phyloP scores from a whole-genome alignment of 2,329 filamentous ascomycete genomes.

The Pseudocercospora eumusae region DNA sequence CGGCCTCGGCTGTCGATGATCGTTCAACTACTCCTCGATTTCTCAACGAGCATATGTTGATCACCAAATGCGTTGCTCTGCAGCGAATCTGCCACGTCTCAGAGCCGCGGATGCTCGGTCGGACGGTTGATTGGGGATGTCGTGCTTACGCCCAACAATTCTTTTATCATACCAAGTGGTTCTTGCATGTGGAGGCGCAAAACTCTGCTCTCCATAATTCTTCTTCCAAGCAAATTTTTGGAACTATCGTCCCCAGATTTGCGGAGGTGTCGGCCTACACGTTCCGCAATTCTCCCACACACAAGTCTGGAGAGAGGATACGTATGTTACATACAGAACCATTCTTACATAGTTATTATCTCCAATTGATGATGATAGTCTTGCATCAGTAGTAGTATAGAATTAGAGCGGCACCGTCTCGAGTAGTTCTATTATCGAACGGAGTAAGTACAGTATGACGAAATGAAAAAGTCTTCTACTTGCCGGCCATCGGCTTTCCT shows the following conservation, averaged over 20 bases:
- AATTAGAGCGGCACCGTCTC: conserved; percentile 1
- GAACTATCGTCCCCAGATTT: background rate
- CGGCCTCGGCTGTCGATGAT: background rate
- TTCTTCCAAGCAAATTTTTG: background rate
- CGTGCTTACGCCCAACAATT: conserved; percentile 1
- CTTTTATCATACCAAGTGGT: background rate
- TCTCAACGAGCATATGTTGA: background rate
- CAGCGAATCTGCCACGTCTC: background rate
- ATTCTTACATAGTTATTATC: background rate
- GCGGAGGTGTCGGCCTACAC: background rate
- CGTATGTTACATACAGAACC: too few relatives aligned
- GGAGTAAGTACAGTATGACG: too few relatives aligned
- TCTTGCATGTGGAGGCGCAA: conserved; percentile 8
- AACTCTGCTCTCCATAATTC: background rate
- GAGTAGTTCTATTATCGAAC: background rate
- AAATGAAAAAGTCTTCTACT: conserved; percentile 15
- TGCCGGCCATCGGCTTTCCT: conserved; percentile 13
- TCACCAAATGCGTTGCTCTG: background rate
- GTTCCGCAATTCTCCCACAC: background rate
- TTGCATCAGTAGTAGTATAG: background rate
- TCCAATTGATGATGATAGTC: too few relatives aligned
- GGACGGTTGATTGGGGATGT: background rate
- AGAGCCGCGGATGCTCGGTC: conserved; percentile 12
- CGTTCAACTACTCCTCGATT: background rate
- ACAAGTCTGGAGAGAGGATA: too few relatives aligned